Percentiles rank a stretch among this genome's conserved stretches.
phyloP scores from a whole-genome alignment of 1,139 yeast genomes.

The Magnusiomyces tetraspermus region DNA sequence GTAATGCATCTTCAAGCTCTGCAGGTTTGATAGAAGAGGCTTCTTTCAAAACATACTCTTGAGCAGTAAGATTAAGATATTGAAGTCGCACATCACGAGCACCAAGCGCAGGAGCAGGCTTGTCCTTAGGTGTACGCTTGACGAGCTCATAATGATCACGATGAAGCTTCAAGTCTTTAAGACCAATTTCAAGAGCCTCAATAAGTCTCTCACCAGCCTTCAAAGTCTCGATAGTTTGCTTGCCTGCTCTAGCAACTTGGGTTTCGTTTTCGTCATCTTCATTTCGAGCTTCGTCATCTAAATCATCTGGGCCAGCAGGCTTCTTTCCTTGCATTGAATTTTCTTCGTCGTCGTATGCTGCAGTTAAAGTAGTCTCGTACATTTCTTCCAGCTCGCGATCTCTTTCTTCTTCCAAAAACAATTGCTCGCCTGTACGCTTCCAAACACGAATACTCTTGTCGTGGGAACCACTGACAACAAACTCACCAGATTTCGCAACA shows the following conservation, averaged over 20 bases:
- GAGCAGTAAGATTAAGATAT: slow-evolving; percentile 65
- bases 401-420: slow-evolving; percentile 89
- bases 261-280: slow-evolving; percentile 44
- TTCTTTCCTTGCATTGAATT: slow-evolving; percentile 10
- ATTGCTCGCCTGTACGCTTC: slow-evolving; percentile 89
- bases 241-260: slow-evolving; percentile 57
- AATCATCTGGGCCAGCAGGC: slow-evolving; percentile 15
- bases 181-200: slow-evolving; percentile 85
- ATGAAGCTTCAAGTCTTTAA: slow-evolving; percentile 54
- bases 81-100: slow-evolving; percentile 58
- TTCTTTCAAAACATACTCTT: slow-evolving; percentile 66
- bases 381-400: slow-evolving; percentile 92
- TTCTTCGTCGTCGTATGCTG: slow-evolving; percentile 53
- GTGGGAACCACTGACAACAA: slow-evolving; percentile 80
- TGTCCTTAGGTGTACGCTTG: slow-evolving; percentile 34
- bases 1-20: slow-evolving; percentile 83
- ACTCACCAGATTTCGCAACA: slow-evolving; percentile 60
- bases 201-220: slow-evolving; percentile 90
- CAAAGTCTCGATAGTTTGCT: slow-evolving; percentile 82
- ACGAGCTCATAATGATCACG: slow-evolving; percentile 42
- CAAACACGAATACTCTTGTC: slow-evolving; percentile 88
- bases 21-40: slow-evolving; percentile 64
- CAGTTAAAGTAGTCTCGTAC: slow-evolving; percentile 67
- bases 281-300: slow-evolving; percentile 22
- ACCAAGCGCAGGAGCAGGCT: slow-evolving; percentile 43